Evolutionary conservation across 805 yeast genomes (phyloP).

Genomic region (Hanseniaspora guilliermondii): DNA sequence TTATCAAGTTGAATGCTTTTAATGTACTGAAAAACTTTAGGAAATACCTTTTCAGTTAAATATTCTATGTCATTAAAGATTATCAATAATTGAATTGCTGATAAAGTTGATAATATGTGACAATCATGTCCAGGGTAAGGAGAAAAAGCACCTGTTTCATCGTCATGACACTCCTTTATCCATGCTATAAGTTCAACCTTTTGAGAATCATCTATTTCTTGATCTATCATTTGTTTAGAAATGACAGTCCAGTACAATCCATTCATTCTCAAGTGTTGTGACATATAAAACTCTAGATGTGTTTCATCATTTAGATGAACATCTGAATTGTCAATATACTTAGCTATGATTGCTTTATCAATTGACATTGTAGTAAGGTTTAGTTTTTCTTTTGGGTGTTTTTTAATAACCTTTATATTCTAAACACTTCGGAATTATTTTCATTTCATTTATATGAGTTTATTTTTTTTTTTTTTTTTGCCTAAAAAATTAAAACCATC

Average conservation of each 20-base stretch:
- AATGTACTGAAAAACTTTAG: conserved; percentile 30
- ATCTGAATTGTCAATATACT: not conserved
- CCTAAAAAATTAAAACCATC: not conserved
- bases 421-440: not conserved
- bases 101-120: conserved; percentile 70
- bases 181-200: conserved; percentile 52
- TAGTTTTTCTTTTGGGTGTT: not conserved
- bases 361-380: conserved; percentile 10
- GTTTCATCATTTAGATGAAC: not conserved
- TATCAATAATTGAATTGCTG: conserved; percentile 70
- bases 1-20: conserved; percentile 27
- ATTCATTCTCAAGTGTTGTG: conserved; percentile 79
- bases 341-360: conserved; percentile 22
- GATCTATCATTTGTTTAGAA: conserved; percentile 35
- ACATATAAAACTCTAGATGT: conserved; percentile 49
- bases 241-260: conserved; percentile 92
- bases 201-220: not conserved
- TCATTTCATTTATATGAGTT: not conserved
- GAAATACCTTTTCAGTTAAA: conserved; percentile 26
- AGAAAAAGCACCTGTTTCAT: conserved; percentile 65
- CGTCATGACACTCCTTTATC: conserved; percentile 54
- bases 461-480: not conserved
- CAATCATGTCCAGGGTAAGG: conserved; percentile 84
- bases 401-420: not conserved
- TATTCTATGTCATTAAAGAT: conserved; percentile 49